Percentiles rank a stretch among this genome's conserved stretches.
phyloP scores from a whole-genome alignment of 2,329 filamentous ascomycete species.

The Mycosphaerella sp. region DNA sequence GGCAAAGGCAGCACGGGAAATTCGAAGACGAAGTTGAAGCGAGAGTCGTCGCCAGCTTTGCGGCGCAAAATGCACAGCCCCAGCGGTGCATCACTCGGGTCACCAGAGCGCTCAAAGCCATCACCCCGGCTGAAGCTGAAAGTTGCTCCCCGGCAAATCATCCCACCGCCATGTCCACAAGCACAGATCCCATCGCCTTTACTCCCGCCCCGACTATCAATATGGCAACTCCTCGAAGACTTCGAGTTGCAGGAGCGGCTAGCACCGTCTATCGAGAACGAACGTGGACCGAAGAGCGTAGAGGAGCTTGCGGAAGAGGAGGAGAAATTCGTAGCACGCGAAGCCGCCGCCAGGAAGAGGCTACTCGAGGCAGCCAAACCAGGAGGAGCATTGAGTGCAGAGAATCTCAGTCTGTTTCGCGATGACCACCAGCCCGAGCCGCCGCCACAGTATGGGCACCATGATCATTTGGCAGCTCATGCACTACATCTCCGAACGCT shows the following conservation, averaged over 20 bases:
- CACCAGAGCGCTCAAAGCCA: constrained; percentile 21
- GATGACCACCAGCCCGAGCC: constrained; percentile 59
- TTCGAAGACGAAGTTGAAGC: constrained; percentile 9
- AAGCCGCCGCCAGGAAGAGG: constrained; percentile 40
- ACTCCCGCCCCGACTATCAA: constrained; percentile 26
- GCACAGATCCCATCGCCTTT: constrained; percentile 25
- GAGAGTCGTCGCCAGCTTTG: constrained; percentile 14
- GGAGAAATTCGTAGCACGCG: constrained; percentile 25
- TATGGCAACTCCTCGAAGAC: constrained; percentile 31
- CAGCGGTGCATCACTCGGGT: constrained; percentile 14
- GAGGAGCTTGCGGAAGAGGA: constrained; percentile 24
- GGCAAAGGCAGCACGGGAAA: constrained; percentile 23
- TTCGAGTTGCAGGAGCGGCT: constrained; percentile 33
- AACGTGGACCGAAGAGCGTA: constrained; percentile 26
- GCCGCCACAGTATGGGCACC: constrained; percentile 73
- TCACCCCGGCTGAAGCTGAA: constrained; percentile 30
- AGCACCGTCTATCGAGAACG: constrained; percentile 30
- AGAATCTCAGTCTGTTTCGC: constrained; percentile 45
- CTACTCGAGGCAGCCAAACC: constrained; percentile 64
- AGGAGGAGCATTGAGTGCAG: constrained; percentile 66
- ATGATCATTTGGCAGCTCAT: constrained; percentile 76
- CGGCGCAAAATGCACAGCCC: constrained; percentile 19
- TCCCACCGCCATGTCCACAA: constrained; percentile 30
- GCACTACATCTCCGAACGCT: constrained; percentile 73
- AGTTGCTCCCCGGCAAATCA: constrained; percentile 19